Evolutionary conservation across 1,284 basidiomycete genomes (phyloP), one percentile per base, ranked within the genome.

Genomic region (Papiliotrema laurentii): DNA sequence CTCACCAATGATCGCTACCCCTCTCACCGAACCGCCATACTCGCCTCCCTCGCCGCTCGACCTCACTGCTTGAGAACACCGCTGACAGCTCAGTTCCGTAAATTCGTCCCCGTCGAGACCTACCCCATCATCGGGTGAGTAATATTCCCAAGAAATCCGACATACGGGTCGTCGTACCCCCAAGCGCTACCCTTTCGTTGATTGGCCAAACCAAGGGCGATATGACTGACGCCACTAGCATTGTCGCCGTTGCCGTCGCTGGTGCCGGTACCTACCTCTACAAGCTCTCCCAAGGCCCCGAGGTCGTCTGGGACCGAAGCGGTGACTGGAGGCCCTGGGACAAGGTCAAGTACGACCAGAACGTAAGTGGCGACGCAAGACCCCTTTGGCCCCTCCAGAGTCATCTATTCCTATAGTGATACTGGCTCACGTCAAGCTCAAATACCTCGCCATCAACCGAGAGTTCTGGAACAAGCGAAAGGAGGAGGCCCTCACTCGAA

Each of bases 241-340:
- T 71, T 42, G 62, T 68, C 48, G 59, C 60, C 19, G 46, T 68
- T 45, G 69, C 69, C 49, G 58, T 61, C 36, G 58, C 50, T 42
- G 69, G 69, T 41, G 67, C 67, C 28, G 50, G 51, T 28, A 63
- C 43, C 63, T 71, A 72, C 61, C 64, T 72, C 46, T 66, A 50
- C 59, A 59, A 60, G 49, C 62, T 72, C 49, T 61, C 65, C 26
- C 64, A 69, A 57, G 68, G 68, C 42, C 51, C 63, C 31, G 69
- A 72, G 61, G 69, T 72, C 50, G 66, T 68, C 42, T 72, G 69
- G 69, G 61, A 72, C 67, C 59, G 69, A 49, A 40, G 56, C 37
- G 60, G 63, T 55, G 67, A 70, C 63, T 69, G 66, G 68, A 59
- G 54, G 51, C 69, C 69, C 41, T 72, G 69, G 69, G 68, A 72